Evolutionary conservation across 2,329 filamentous ascomycete genomes (phyloP).

Genomic region (Arthrobotrys pseudoclavata): DNA sequence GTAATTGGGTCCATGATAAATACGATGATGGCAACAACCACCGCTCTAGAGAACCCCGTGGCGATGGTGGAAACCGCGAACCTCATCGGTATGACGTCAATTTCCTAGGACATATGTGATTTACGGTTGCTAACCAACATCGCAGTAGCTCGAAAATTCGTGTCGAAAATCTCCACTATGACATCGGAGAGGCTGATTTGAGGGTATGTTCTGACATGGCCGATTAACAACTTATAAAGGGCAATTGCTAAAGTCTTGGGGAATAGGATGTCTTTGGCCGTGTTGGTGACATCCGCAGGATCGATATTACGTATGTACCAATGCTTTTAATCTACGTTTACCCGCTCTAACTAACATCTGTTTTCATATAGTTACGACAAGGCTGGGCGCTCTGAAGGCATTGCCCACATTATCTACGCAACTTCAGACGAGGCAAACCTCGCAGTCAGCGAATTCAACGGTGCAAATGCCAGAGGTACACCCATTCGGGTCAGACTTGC

Average conservation of each 20-base stretch:
- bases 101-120: not conserved
- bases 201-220: constrained; percentile 4
- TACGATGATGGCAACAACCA: constrained; percentile 54
- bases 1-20: constrained; percentile 59
- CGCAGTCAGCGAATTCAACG: constrained; percentile 85
- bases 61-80: constrained; percentile 28
- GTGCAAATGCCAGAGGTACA: constrained; percentile 86
- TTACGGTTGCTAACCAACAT: constrained; percentile 6
- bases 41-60: constrained; percentile 40
- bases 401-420: constrained; percentile 86
- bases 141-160: constrained; percentile 75
- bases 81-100: constrained; percentile 31
- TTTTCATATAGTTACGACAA: constrained; percentile 77
- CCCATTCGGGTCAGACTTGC: constrained; percentile 68
- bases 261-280: constrained; percentile 54
- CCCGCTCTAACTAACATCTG: constrained; percentile 17
- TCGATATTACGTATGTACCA: constrained; percentile 51
- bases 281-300: constrained; percentile 55
- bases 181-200: constrained; percentile 75
- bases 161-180: constrained; percentile 92
- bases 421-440: constrained; percentile 77
- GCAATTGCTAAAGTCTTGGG: not conserved
- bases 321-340: constrained; percentile 22
- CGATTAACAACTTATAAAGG: not conserved
- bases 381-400: constrained; percentile 86